Evolutionary conservation across 768 basidiomycete species (phyloP).

Genomic region (Mycena chlorophos): DNA sequence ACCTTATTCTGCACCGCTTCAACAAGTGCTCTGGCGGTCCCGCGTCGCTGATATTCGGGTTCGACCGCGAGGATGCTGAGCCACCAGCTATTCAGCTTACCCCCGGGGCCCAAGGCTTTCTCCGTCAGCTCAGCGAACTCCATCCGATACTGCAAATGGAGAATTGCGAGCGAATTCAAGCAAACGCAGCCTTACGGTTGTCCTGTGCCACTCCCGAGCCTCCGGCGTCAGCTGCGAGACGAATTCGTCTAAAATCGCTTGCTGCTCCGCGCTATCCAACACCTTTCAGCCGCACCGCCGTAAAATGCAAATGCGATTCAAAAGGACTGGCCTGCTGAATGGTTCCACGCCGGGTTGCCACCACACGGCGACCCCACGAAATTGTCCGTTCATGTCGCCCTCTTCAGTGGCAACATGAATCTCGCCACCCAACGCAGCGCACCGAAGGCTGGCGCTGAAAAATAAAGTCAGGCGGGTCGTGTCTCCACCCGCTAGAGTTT

Average conservation of each 20-base stretch:
- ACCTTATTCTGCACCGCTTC: slow-evolving; percentile 13
- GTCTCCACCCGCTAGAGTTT: slow-evolving; percentile 14
- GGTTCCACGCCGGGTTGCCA: slow-evolving; percentile 19
- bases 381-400: slow-evolving; percentile 2
- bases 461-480: slow-evolving; percentile 9
- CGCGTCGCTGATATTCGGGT: slow-evolving; percentile 9
- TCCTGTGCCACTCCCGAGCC: slow-evolving; percentile 17
- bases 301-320: not conserved
- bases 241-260: slow-evolving; percentile 5
- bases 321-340: slow-evolving; percentile 21
- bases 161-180: not conserved
- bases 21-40: slow-evolving; percentile 14
- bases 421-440: slow-evolving; percentile 9
- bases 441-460: slow-evolving; percentile 18
- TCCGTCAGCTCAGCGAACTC: slow-evolving; percentile 19
- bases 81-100: slow-evolving; percentile 20
- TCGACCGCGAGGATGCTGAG: slow-evolving; percentile 19
- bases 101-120: slow-evolving; percentile 15
- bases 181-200: slow-evolving; percentile 6
- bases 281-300: not conserved
- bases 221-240: slow-evolving; percentile 10
- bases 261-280: slow-evolving; percentile 5
- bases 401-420: slow-evolving; percentile 20
- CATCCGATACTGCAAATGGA: slow-evolving; percentile 10
- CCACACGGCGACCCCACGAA: slow-evolving; percentile 22